These are phyloP conservation scores for Aspergillus haitiensis DNA, from an alignment of 495 filamentous ascomycete genomes.

Conservation along the genomic window DNA sequence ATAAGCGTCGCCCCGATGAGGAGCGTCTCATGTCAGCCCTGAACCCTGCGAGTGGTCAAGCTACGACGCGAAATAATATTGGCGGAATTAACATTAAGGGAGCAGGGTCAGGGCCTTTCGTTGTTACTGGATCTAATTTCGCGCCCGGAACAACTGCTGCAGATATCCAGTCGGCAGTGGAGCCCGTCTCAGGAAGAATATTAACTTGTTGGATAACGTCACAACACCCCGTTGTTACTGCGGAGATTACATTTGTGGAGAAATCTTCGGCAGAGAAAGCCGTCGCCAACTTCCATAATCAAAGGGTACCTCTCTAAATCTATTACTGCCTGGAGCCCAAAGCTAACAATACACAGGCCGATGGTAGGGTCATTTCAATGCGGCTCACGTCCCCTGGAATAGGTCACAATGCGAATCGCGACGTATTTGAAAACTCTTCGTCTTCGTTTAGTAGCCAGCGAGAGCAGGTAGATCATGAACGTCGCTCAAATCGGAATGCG, in stretches of 20 bases:
- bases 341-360: constrained; percentile 56
- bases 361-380: constrained; percentile 78
- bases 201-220: constrained; percentile 69
- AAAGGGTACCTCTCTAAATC: constrained; percentile 58
- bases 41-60: constrained; percentile 29
- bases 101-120: constrained; percentile 67
- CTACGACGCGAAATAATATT: constrained; percentile 28
- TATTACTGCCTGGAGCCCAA: background rate
- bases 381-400: constrained; percentile 59
- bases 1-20: constrained; percentile 40
- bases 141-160: constrained; percentile 90
- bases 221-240: constrained; percentile 73
- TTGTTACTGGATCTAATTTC: constrained; percentile 87
- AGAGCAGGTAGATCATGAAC: constrained; percentile 49
- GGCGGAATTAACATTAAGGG: constrained; percentile 76
- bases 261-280: constrained; percentile 76
- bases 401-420: constrained; percentile 28
- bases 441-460: constrained; percentile 44
- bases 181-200: constrained; percentile 68
- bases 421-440: constrained; percentile 32
- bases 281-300: constrained; percentile 81
- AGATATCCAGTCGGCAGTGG: constrained; percentile 87
- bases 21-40: constrained; percentile 41
- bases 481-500: constrained; percentile 41
- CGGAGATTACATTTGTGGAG: constrained; percentile 79